phyloP scores from a whole-genome alignment of 306 rosid species.

The Rosa chinensis region DNA sequence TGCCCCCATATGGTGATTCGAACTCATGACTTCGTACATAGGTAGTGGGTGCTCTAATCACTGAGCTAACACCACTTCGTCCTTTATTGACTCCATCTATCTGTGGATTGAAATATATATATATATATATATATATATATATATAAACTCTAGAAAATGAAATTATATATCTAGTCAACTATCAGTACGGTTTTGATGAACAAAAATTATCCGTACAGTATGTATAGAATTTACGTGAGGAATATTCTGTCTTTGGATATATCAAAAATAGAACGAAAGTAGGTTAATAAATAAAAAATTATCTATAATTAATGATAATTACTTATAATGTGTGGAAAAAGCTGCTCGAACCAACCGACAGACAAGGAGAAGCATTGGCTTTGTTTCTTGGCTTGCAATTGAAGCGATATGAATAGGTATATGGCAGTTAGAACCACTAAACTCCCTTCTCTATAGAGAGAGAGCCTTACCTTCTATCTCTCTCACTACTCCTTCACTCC shows the following conservation, averaged over 20 bases:
- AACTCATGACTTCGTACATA: no score
- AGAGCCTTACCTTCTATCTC: slow-evolving; percentile 14
- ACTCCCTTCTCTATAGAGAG: not conserved
- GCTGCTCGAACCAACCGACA: slow-evolving; percentile 57
- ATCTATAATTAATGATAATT: not conserved
- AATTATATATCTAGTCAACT: not conserved
- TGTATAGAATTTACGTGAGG: not conserved
- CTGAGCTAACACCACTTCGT: no score
- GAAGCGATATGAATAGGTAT: slow-evolving; percentile 64
- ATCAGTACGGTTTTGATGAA: not conserved
- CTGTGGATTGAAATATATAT: not conserved
- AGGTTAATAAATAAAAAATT: not conserved
- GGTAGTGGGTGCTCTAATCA: no score
- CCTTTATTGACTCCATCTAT: not conserved
- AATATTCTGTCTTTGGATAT: not conserved
- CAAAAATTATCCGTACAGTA: not conserved
- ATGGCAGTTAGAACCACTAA: slow-evolving; percentile 64
- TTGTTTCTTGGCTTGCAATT: slow-evolving; percentile 60
- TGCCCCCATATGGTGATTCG: no score
- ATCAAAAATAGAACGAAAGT: not conserved
- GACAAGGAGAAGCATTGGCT: slow-evolving; percentile 49
- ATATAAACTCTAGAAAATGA: not conserved
- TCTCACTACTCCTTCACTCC: slow-evolving; percentile 42
- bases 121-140: not conserved
- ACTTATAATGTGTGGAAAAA: slow-evolving; percentile 30